Base-by-base conservation (phyloP, 768 basidiomycete genomes). In the Naematelia encephala region DNA sequence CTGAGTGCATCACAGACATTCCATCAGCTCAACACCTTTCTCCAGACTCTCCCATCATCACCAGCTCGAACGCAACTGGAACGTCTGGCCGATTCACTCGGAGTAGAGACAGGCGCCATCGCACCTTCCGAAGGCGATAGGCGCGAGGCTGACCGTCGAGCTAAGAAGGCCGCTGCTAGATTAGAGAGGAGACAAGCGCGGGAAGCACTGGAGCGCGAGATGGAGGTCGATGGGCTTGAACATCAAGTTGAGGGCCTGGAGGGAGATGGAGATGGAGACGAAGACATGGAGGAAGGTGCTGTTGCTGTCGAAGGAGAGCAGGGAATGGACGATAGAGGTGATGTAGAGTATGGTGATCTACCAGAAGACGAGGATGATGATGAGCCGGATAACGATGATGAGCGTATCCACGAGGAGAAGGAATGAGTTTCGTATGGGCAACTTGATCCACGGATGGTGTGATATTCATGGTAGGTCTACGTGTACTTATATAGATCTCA, bases 331-430 rank as follows among this genome's bases (percentile, higher is more conserved):
- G 70, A 72, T 61, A 61, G 66, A 55, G 70, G 68, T 4, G 68
- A 72, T 55, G 68, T 72, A 1, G 70, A 72, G 48, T 69, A 72
- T 60, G 68, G 66, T 2, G 72, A 74, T 59, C 59, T 59, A 12
- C 49, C 55, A 29, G 58, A 63, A 21, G 54, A 59, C 19, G 60
- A 59, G 46, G 68, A 68, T 46, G 62, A 68, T 26, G 70, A 72
- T 56, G 68, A 72, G 57, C 67, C 67, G 42, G 70, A 69, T 62
- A 63, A 64, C 29, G 61, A 63, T 3, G 63, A 67, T 62, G 56
- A 53, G 2, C 50, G 56, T 30, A 50, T 26, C 22, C 34, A 49
- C 2, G 34, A 53, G 26, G 54, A 47, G 29, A 49, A 54, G 43
- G 8, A 16, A 39, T 16, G 8, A 39, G 34, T 39, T 8, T n/a